Conservation (phyloP, 2,329 filamentous ascomycete species). For the Dothiorella sarmentorum region DNA sequence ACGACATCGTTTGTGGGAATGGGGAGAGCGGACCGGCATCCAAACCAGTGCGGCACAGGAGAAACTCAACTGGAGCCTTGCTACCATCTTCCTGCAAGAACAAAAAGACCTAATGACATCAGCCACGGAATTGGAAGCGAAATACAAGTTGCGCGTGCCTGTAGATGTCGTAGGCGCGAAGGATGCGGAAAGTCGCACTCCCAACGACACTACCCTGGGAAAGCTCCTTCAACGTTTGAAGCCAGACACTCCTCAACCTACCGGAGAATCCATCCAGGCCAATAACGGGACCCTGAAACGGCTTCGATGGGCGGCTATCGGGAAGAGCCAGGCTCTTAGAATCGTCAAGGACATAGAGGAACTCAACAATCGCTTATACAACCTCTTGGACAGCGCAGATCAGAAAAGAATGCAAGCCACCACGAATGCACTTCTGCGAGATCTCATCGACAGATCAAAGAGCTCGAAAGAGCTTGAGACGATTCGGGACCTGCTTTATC, state of each 20-base stretch:
- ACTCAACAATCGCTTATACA: neutral
- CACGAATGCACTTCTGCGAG: neutral
- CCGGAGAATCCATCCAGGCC: neutral
- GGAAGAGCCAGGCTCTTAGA: neutral
- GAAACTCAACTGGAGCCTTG: neutral
- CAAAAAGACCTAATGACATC: neutral
- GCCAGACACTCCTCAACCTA: neutral
- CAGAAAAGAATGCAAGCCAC: neutral
- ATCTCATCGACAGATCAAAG: neutral
- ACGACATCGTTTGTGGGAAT: neutral
- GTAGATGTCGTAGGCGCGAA: neutral
- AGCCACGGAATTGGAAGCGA: neutral
- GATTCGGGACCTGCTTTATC: neutral
- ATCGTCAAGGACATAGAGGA: neutral
- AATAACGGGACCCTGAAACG: neutral
- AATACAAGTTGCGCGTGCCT: neutral
- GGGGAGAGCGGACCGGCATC: neutral
- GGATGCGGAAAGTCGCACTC: no score
- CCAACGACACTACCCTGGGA: neutral
- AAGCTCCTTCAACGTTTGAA: neutral
- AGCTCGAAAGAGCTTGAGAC: neutral
- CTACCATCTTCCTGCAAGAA: neutral
- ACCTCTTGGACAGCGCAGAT: neutral
- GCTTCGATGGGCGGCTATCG: conserved; percentile 6
- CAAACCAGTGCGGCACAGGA: neutral